Evolutionary conservation across 306 rosid genomes (phyloP), one percentile per base, ranked within the genome.

Genomic region (Trifolium repens): DNA sequence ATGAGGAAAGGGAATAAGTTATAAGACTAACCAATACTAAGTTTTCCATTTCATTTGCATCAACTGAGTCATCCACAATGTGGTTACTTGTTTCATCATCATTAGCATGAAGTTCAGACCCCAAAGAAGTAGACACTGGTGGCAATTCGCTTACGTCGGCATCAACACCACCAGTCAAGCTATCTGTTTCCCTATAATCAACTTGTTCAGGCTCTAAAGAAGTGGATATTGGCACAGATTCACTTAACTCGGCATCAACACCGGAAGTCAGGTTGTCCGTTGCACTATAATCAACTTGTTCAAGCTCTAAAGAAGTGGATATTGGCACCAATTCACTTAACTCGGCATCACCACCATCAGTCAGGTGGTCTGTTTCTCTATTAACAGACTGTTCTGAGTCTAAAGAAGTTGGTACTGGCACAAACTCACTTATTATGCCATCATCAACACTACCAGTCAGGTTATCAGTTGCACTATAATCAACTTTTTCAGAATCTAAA

Each of bases 21-120:
- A 22, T 22, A 57, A 61, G 57, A 83, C 86, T 43, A 75, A 84
- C 87, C 83, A 47, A 46, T 27, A 34, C 69, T 10, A 79, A 61
- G 19, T 62, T 71, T 81, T 13, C 78, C 53, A 22, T 73, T 65
- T 78, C 49, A 80, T 73, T 78, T 63, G 69, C 79, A 69, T 79
- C 85, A 76, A 69, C 70, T 60, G 79, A 60, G 40, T 78, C 80
- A 70, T 49, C 76, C 26, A 32, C 67, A 13, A 24, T 6, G 12
- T 26, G 60, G 22, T 67, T 78, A 67, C 76, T 53, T 43, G 52
- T 65, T 76, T 82, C 85, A 72, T 80, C 81, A 57, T 75, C 44
- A 62, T 78, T n/a, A 35, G 63, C 57, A 77, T 69, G 60, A 14
- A 47, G 42, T 70, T 77, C 78, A 37, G 65, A 66, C 68, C 72